Percentiles rank a stretch among this genome's conserved stretches.
Conservation (phyloP, 257 asterid species). For the Penstemon barbatus region DNA sequence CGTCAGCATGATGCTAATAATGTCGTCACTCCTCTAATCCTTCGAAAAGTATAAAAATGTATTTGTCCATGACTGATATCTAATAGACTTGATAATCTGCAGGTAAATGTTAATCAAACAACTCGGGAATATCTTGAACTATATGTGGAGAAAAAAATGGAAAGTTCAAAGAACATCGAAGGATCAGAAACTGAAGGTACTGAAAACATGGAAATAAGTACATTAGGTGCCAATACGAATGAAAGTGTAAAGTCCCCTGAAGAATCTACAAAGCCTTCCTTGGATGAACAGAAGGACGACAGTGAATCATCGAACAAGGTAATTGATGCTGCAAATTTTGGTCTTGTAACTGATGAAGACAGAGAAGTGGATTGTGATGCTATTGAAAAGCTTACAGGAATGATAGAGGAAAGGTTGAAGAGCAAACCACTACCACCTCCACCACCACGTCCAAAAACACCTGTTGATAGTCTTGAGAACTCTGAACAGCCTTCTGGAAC, state of each 20-base stretch:
- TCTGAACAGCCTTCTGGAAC: constrained; percentile 63
- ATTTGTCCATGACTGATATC: constrained; percentile 32
- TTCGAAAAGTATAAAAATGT: neutral
- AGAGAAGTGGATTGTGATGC: constrained; percentile 69
- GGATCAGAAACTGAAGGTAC: constrained; percentile 49
- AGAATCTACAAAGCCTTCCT: constrained; percentile 46
- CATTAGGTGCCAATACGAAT: constrained; percentile 47
- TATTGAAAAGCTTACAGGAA: constrained; percentile 61
- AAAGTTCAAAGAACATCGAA: constrained; percentile 47
- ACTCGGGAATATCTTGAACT: constrained; percentile 72
- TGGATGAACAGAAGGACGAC: constrained; percentile 54
- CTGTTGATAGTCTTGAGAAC: constrained; percentile 52
- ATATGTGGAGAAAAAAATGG: constrained; percentile 68
- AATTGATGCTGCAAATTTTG: constrained; percentile 60
- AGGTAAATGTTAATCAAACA: constrained; percentile 82
- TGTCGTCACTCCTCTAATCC: constrained; percentile 14
- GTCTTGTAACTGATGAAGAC: constrained; percentile 82
- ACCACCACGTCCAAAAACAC: constrained; percentile 56
- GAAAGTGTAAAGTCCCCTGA: constrained; percentile 44
- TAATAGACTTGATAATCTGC: constrained; percentile 36
- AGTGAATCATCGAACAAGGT: constrained; percentile 47
- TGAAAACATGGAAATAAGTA: constrained; percentile 52
- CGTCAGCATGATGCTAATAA: constrained; percentile 1
- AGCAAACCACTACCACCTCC: constrained; percentile 91
- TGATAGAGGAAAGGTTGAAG: constrained; percentile 91